phyloP scores from a whole-genome alignment of 495 filamentous ascomycete genomes.

The Bacidia rubella region DNA sequence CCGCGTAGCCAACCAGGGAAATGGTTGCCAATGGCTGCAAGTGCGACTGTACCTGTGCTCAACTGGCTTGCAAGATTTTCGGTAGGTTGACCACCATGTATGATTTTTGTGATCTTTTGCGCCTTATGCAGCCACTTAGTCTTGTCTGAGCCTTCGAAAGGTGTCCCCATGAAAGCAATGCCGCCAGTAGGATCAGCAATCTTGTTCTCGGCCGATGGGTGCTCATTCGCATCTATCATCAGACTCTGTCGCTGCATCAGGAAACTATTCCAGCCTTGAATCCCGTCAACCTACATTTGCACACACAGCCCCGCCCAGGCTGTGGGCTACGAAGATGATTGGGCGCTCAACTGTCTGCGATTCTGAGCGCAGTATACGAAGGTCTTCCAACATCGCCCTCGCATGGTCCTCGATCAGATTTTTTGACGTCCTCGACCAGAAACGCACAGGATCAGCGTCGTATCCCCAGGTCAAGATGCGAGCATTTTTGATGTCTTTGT shows the following conservation, averaged over 20 bases:
- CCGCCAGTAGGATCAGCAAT: neutral
- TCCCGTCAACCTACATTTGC: neutral
- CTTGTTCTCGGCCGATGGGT: neutral
- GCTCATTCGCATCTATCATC: neutral
- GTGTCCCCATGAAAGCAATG: slow-evolving; percentile 6
- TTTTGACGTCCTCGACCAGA: neutral
- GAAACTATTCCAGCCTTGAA: neutral
- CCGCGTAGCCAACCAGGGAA: slow-evolving; percentile 1
- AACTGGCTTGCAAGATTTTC: neutral
- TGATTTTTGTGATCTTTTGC: neutral
- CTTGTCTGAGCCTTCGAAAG: slow-evolving; percentile 3
- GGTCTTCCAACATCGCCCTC: slow-evolving; percentile 6
- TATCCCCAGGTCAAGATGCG: slow-evolving; percentile 19
- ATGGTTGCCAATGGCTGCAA: neutral
- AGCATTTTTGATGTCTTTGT: slow-evolving; percentile 8
- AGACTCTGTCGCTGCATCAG: neutral
- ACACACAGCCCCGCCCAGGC: slow-evolving; percentile 21
- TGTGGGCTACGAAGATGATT: slow-evolving; percentile 28
- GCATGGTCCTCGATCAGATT: slow-evolving; percentile 18
- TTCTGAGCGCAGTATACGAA: slow-evolving; percentile 8
- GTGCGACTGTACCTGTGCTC: neutral
- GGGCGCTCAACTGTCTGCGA: slow-evolving; percentile 10
- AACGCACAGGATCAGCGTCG: slow-evolving; percentile 9
- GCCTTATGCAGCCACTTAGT: slow-evolving; percentile 1
- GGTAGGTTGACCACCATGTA: neutral